phyloP scores from a whole-genome alignment of 2,329 filamentous ascomycete species.

The Phyllosticta paracitricarpa region DNA sequence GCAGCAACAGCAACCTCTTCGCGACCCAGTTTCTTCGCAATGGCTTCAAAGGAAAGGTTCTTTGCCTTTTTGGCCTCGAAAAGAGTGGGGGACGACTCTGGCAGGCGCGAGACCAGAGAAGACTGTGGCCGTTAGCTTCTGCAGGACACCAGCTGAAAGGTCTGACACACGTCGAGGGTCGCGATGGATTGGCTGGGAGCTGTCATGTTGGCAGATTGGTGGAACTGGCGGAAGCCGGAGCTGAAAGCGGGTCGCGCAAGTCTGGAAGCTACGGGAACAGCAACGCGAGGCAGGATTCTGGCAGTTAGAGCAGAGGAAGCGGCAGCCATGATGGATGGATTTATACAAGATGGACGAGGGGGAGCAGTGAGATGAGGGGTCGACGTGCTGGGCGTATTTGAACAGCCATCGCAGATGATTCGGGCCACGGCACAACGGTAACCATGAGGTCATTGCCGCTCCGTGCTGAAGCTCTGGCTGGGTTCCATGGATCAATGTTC shows the following conservation, averaged over 20 bases:
- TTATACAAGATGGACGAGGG: constrained; percentile 1
- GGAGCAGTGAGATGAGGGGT: constrained; percentile 1
- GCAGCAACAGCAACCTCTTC: constrained; percentile 79
- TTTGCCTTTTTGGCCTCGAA: constrained; percentile 72
- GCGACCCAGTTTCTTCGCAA: constrained; percentile 63
- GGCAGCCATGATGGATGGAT: constrained; percentile 6
- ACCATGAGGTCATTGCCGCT: constrained; percentile 5
- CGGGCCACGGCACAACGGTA: background rate
- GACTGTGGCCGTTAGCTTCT: constrained; percentile 35
- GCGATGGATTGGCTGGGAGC: constrained; percentile 23
- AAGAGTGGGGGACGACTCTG: constrained; percentile 59
- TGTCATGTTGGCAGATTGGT: constrained; percentile 24
- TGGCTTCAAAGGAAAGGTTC: constrained; percentile 67
- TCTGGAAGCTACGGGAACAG: constrained; percentile 17
- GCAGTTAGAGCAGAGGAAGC: constrained; percentile 16
- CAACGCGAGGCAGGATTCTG: constrained; percentile 21
- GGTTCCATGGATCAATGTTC: background rate
- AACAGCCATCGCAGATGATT: background rate
- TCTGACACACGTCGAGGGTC: constrained; percentile 24
- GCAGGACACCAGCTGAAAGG: background rate
- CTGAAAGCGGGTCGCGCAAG: constrained; percentile 16
- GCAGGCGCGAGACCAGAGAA: constrained; percentile 58
- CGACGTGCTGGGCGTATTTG: background rate
- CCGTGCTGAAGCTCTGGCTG: background rate
- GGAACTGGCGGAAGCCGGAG: constrained; percentile 19